phyloP scores from a whole-genome alignment of 139 green algal species.

The Raphidocelis subcapitata region DNA sequence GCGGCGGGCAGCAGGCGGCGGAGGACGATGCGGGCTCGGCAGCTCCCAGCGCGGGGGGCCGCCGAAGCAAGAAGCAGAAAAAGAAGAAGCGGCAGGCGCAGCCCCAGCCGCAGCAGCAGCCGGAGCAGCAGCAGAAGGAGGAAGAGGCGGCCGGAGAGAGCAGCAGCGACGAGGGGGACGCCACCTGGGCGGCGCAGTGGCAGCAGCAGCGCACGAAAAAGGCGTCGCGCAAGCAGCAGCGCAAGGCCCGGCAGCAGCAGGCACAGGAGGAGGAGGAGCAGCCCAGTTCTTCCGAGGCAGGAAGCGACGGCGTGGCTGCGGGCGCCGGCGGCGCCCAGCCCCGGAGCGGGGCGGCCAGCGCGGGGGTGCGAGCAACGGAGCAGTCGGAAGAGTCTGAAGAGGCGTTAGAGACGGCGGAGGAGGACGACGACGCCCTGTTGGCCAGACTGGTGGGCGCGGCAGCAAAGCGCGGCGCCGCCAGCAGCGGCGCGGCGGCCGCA shows the following conservation, averaged over 20 bases:
- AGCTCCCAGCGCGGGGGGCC: neutral
- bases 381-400: conserved; percentile 41
- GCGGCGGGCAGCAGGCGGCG: neutral
- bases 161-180: neutral
- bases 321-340: neutral
- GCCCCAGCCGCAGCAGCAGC: neutral
- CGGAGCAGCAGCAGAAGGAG: neutral
- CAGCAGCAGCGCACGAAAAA: conserved; percentile 7
- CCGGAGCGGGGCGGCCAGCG: neutral
- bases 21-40: neutral
- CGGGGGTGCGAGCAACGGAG: too few species aligned
- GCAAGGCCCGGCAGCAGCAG: conserved; percentile 14
- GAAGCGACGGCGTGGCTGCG: neutral
- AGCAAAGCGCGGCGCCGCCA: conserved; percentile 9
- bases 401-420: conserved; percentile 39
- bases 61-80: neutral
- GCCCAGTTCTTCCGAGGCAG: neutral
- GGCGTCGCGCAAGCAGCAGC: conserved; percentile 1
- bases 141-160: neutral
- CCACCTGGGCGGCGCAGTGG: neutral
- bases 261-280: neutral
- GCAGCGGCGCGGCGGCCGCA: neutral
- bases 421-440: conserved; percentile 66
- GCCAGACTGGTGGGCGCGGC: conserved; percentile 43
- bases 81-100: neutral